Conservation (phyloP, 148 eudicot genomes). For the Polygonum aviculare region DNA sequence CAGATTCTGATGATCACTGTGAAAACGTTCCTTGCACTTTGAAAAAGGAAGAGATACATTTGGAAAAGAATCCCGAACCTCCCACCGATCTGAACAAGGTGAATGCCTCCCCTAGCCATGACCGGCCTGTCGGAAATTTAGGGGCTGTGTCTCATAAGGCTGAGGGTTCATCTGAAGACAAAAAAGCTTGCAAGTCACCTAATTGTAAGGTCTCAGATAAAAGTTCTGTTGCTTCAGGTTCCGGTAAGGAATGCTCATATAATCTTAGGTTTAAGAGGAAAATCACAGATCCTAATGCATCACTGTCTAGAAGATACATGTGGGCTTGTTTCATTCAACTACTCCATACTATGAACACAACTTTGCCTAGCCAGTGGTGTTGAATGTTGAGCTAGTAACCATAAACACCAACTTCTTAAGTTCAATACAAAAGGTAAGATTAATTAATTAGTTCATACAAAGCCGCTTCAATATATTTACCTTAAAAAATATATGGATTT, state of each 20-base stretch:
- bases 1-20: slow-evolving; percentile 12
- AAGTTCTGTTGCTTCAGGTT: slow-evolving; percentile 17
- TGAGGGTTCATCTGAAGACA: slow-evolving; percentile 18
- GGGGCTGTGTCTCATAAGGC: slow-evolving; percentile 11
- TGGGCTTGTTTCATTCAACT: too few species aligned
- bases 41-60: slow-evolving; percentile 19
- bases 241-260: slow-evolving; percentile 16
- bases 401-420: too few species aligned
- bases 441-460: too few species aligned
- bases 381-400: too few species aligned
- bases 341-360: too few species aligned
- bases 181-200: slow-evolving; percentile 7
- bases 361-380: too few species aligned
- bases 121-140: slow-evolving; percentile 17
- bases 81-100: slow-evolving; percentile 16
- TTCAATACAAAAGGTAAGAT: too few species aligned
- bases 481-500: too few species aligned
- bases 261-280: slow-evolving; percentile 40
- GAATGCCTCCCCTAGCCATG: slow-evolving; percentile 13
- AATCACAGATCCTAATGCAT: slow-evolving; percentile 14
- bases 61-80: slow-evolving; percentile 13
- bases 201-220: slow-evolving; percentile 23
- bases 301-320: slow-evolving; percentile 24
- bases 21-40: slow-evolving; percentile 13
- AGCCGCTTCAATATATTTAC: too few species aligned